phyloP scores from a whole-genome alignment of 2,329 filamentous ascomycete genomes.

The Xylariaceae sp. region DNA sequence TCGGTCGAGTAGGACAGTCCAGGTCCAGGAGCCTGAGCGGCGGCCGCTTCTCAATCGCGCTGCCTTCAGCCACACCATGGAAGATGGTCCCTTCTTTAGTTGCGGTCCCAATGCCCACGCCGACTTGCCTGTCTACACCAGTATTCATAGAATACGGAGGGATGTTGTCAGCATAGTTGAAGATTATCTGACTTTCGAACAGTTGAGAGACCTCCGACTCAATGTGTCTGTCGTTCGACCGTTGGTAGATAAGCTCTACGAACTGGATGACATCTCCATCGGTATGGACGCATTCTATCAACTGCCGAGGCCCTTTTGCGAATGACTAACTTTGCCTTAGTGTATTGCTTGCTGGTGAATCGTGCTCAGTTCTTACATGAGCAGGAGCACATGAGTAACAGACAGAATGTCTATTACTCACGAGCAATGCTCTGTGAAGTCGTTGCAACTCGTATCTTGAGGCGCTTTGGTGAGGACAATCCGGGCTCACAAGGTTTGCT shows the following conservation, averaged over 20 bases:
- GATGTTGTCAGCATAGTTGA: conserved; percentile 69
- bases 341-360: conserved; percentile 85
- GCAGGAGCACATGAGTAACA: conserved; percentile 75
- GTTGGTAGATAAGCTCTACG: conserved; percentile 82
- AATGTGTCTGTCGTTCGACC: conserved; percentile 81
- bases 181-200: conserved; percentile 70
- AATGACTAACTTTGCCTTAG: conserved; percentile 46
- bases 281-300: conserved; percentile 49
- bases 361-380: conserved; percentile 79
- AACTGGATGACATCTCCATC: conserved; percentile 79
- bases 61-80: conserved; percentile 44
- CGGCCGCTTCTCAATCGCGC: conserved; percentile 47
- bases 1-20: conserved; percentile 26
- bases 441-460: conserved; percentile 76
- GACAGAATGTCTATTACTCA: conserved; percentile 81
- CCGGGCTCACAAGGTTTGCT: conserved; percentile 73
- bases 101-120: conserved; percentile 64
- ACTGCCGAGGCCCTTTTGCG: background rate
- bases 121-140: conserved; percentile 75
- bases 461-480: conserved; percentile 80
- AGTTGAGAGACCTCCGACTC: conserved; percentile 80
- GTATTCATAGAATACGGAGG: conserved; percentile 73
- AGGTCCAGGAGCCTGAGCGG: conserved; percentile 39
- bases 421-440: conserved; percentile 81
- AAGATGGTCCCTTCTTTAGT: conserved; percentile 54